Percentiles rank a stretch among this genome's conserved stretches.
These are phyloP conservation scores for Leccinum subfulvum DNA, from an alignment of 1,284 basidiomycete species.

Conservation along the genomic window DNA sequence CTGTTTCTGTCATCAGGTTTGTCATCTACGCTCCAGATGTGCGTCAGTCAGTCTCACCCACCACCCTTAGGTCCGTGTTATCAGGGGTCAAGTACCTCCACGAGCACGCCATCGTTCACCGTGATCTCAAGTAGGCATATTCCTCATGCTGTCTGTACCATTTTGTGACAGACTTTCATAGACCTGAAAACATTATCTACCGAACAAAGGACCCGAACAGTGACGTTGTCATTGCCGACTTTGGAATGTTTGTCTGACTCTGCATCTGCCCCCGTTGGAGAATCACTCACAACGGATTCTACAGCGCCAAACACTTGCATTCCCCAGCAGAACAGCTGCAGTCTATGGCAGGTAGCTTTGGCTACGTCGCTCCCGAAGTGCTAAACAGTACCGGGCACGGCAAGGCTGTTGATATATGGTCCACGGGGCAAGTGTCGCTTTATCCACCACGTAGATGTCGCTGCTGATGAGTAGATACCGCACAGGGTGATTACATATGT, in stretches of 20 bases:
- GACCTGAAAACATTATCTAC: constrained; percentile 93
- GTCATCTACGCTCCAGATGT: constrained; percentile 1
- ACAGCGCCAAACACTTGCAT: constrained; percentile 83
- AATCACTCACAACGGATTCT: constrained; percentile 2
- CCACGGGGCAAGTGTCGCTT: constrained; percentile 67
- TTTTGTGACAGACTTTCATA: constrained; percentile 28
- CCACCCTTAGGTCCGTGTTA: constrained; percentile 62
- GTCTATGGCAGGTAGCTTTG: constrained; percentile 85
- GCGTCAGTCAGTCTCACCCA: constrained; percentile 2
- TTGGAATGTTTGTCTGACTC: constrained; percentile 76
- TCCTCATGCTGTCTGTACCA: background rate
- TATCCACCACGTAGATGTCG: background rate
- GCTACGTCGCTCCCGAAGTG: constrained; percentile 95
- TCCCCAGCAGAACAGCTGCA: constrained; percentile 76
- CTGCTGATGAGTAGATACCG: constrained; percentile 1
- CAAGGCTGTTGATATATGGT: constrained; percentile 93
- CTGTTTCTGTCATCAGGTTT: constrained; percentile 66
- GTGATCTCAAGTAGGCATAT: constrained; percentile 77
- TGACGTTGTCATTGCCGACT: constrained; percentile 91
- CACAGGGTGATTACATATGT: constrained; percentile 90
- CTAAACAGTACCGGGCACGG: constrained; percentile 82
- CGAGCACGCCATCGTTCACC: constrained; percentile 86
- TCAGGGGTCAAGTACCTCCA: constrained; percentile 83
- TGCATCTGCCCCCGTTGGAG: background rate
- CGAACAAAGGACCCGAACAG: constrained; percentile 71